Percentiles rank a stretch among this genome's conserved stretches.
Evolutionary conservation across 2,329 filamentous ascomycete species (phyloP).

Genomic region (Cercospora nicotianae): DNA sequence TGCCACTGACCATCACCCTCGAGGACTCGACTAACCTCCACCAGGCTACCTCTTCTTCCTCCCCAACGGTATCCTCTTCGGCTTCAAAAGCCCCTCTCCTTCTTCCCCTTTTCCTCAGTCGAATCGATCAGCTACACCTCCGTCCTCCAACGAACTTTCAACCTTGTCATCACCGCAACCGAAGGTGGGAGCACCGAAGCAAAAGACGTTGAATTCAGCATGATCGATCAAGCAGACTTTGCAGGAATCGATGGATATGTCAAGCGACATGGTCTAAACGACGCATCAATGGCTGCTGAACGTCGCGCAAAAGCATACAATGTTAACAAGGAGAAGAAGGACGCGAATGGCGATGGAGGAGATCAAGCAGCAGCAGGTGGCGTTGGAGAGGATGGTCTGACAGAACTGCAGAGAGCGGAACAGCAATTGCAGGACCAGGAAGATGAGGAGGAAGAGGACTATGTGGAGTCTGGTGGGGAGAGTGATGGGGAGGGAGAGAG

Average conservation of each 20-base stretch:
- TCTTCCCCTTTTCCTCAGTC: constrained; percentile 61
- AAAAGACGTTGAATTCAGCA: constrained; percentile 63
- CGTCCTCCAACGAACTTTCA: constrained; percentile 65
- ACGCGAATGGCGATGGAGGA: constrained; percentile 28
- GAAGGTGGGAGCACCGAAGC: constrained; percentile 18
- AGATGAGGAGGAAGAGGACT: constrained; percentile 39
- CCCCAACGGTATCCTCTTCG: constrained; percentile 61
- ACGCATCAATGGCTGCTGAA: constrained; percentile 62
- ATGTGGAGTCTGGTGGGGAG: constrained; percentile 37
- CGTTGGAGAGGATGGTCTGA: constrained; percentile 33
- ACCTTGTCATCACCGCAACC: constrained; percentile 55
- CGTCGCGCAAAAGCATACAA: constrained; percentile 62
- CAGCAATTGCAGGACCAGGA: constrained; percentile 38
- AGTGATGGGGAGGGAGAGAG: constrained; percentile 39
- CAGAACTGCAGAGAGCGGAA: constrained; percentile 37
- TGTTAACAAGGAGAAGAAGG: constrained; percentile 44
- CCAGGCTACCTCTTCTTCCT: constrained; percentile 64
- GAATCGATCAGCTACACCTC: constrained; percentile 64
- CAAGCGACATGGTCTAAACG: constrained; percentile 61
- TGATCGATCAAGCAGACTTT: constrained; percentile 66
- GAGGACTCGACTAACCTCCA: background rate
- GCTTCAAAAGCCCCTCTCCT: constrained; percentile 66
- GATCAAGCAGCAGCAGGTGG: constrained; percentile 24
- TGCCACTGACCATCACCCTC: background rate
- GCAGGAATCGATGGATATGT: constrained; percentile 63